Percentiles rank a stretch among this genome's conserved stretches.
phyloP scores from a whole-genome alignment of 345 rosid genomes.

The Bretschneidera sinensis region DNA sequence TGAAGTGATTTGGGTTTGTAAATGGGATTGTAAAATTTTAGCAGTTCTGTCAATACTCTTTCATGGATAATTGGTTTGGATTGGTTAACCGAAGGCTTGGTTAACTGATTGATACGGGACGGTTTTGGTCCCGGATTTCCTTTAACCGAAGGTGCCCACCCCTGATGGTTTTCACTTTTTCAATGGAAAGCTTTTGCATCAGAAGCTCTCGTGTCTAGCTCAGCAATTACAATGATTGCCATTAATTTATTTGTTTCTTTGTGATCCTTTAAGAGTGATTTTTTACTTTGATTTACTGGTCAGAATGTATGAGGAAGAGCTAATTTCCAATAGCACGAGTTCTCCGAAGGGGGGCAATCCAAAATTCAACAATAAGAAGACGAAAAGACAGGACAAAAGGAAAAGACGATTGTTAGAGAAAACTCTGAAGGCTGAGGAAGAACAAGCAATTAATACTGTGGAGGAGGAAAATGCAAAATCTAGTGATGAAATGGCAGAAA shows the following conservation, averaged over 20 bases:
- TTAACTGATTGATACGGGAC: too few species aligned
- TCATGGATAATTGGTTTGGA: too few species aligned
- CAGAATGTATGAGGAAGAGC: constrained; percentile 21
- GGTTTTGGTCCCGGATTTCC: too few species aligned
- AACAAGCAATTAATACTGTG: neutral
- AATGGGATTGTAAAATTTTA: too few species aligned
- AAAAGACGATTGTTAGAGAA: neutral
- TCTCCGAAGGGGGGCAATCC: neutral
- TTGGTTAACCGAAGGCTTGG: too few species aligned
- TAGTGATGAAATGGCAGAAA: neutral
- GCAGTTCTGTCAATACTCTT: too few species aligned
- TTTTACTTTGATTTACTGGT: neutral
- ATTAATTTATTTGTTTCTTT: neutral
- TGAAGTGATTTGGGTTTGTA: too few species aligned
- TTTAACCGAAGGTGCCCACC: too few species aligned
- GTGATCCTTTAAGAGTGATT: neutral
- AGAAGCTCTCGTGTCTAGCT: neutral
- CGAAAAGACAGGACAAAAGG: constrained; percentile 3
- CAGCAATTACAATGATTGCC: neutral
- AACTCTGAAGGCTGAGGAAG: neutral
- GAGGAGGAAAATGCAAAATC: neutral
- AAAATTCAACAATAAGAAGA: neutral
- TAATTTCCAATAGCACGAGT: neutral
- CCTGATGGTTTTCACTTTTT: too few species aligned
- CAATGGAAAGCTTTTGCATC: too few species aligned